Evolutionary conservation across 805 yeast species (phyloP), one percentile per base, ranked within the genome.

Genomic region (Teunomyces kruisii): DNA sequence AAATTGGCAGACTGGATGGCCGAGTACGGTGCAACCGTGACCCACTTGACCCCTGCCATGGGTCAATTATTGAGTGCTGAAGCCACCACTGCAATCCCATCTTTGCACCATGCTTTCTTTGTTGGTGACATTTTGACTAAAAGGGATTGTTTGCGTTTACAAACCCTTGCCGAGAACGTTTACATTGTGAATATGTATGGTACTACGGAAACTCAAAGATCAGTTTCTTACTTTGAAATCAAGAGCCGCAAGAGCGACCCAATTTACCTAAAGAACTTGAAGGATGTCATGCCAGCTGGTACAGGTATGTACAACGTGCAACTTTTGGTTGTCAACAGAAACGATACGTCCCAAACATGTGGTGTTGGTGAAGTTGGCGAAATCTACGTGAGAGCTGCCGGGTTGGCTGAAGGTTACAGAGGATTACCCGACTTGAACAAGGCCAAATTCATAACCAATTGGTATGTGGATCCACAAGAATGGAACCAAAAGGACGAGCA

Each of bases 321-420:
- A 65, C 72, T 94, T 47, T 75, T 95, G 46, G 96, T 94, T 48
- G 97, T 94, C 32, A 94, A 95, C 73, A 78, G 98, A 63, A 75
- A 87, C 57, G 96, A 92, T 58, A 79, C 86, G 47, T 78, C 88
- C 14, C 95, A 89, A 68, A 81, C 94, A 6, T 94, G 99, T 74
- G 99, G 97, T 67, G 90, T 94, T 52, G 99, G 99, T 54, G 99
- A 94, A 68, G 94, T 94, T 49, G 99, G 99, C 60, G 99, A 94
- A 66, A 91, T 94, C 51, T 94, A 94, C 61, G 98, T 95, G 9
- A 83, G 99, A 62, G 99, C 99, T 32, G 99, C 89, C 46, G 99
- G 99, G 40, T 76, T 94, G 46, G 96, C 97, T 13, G 99, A 92
- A 65, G 97, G 98, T 3, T 94, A 94, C 68, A 79, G 97, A 57